phyloP scores from a whole-genome alignment of 208 protist species.

The Leishmania tropica region DNA sequence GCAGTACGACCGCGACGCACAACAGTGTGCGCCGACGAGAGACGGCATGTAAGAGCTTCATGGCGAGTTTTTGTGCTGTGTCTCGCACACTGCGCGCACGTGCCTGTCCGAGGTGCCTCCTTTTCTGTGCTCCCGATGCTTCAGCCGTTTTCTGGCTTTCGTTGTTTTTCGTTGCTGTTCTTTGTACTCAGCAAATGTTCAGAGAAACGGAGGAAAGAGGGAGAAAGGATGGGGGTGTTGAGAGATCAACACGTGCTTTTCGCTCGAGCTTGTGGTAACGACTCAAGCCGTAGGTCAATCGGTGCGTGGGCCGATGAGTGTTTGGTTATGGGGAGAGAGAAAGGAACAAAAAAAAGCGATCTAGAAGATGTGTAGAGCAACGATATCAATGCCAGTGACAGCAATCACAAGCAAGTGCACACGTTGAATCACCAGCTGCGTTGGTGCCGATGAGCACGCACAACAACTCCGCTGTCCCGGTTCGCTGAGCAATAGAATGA shows the following conservation, averaged over 20 bases:
- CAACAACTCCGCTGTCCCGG: not conserved
- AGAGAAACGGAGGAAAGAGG: not conserved
- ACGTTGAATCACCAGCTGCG: not conserved
- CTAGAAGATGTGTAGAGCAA: not conserved
- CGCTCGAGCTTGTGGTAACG: not conserved
- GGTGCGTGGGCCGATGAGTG: not conserved
- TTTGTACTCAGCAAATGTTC: not conserved
- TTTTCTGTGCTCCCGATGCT: not conserved
- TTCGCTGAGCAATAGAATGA: not conserved
- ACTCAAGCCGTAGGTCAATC: not conserved
- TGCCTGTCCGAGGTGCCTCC: not conserved
- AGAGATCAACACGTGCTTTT: not conserved
- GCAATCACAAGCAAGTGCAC: conserved; percentile 10
- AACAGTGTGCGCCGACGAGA: conserved; percentile 21
- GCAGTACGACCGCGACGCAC: conserved; percentile 23
- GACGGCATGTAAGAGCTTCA: not conserved
- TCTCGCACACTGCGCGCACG: not conserved
- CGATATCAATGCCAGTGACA: not conserved
- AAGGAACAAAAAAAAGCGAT: not conserved
- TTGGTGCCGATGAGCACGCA: not conserved
- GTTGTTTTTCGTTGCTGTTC: not conserved
- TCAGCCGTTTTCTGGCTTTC: not conserved
- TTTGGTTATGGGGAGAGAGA: not conserved
- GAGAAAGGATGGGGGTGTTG: not conserved
- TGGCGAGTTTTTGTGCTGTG: not conserved